Evolutionary conservation across 306 rosid species (phyloP).

Genomic region (Myrica gale): DNA sequence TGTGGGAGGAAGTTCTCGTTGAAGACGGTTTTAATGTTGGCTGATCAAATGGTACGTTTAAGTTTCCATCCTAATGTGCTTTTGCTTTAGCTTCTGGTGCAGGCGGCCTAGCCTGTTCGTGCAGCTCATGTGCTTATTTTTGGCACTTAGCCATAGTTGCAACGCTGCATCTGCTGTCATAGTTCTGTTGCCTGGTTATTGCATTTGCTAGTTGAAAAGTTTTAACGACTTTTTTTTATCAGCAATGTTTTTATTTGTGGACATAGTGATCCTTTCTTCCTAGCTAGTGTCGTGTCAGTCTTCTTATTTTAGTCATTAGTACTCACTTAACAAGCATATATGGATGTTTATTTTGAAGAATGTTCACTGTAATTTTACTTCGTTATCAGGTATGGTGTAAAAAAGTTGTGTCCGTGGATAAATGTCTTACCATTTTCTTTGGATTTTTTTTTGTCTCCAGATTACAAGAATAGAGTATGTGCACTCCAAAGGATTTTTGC

Average conservation of each 20-base stretch:
- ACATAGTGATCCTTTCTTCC: too few relatives aligned
- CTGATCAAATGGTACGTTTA: conserved; percentile 57
- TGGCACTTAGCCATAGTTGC: not conserved
- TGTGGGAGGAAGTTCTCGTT: conserved; percentile 58
- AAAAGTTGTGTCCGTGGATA: not conserved
- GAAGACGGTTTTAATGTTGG: conserved; percentile 56
- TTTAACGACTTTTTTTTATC: not conserved
- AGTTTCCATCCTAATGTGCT: not conserved
- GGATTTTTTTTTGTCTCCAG: conserved; percentile 30
- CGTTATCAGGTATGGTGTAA: not conserved
- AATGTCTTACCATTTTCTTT: not conserved
- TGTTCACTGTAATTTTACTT: not conserved
- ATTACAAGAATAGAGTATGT: conserved; percentile 83
- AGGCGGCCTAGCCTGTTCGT: not conserved
- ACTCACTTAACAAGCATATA: not conserved
- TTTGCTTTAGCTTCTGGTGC: not conserved
- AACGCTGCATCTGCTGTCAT: not conserved
- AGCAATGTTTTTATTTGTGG: not conserved
- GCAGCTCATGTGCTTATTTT: not conserved
- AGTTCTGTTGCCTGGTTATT: not conserved
- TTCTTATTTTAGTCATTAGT: not conserved
- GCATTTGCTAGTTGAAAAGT: not conserved
- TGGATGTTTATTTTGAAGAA: not conserved
- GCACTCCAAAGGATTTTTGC: conserved; percentile 94
- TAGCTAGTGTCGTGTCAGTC: not conserved